These are phyloP conservation scores for Smittium culicis DNA, from an alignment of 371 early-diverging fungal species.

Conservation along the genomic window DNA sequence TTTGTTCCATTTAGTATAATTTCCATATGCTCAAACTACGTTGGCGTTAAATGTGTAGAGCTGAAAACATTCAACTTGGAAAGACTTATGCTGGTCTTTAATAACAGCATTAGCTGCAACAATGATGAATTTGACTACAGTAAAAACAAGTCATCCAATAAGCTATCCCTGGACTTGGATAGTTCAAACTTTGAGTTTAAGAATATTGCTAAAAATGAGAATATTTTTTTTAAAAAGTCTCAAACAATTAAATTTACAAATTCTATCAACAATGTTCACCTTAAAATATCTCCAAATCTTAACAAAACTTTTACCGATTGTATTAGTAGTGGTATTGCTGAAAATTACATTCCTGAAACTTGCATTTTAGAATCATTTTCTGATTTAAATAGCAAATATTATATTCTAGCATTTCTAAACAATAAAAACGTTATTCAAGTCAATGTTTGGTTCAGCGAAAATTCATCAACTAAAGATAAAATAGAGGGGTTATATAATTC, in stretches of 20 bases:
- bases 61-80: conserved; percentile 27
- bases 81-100: too few relatives aligned
- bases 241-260: neutral
- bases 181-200: neutral
- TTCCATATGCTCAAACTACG: conserved; percentile 30
- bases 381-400: too few relatives aligned
- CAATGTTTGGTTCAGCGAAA: neutral
- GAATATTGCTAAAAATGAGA: neutral
- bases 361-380: too few relatives aligned
- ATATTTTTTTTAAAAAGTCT: neutral
- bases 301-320: too few relatives aligned
- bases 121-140: too few relatives aligned
- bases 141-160: too few relatives aligned
- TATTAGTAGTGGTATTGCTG: too few relatives aligned
- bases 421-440: too few relatives aligned
- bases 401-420: too few relatives aligned
- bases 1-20: conserved; percentile 24
- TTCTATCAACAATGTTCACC: too few relatives aligned
- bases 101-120: conserved; percentile 6
- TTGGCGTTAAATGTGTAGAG: conserved; percentile 18
- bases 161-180: neutral
- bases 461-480: neutral
- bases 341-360: too few relatives aligned
- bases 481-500: neutral
- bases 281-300: too few relatives aligned